These are phyloP conservation scores for Dentipellis sp. DNA, from an alignment of 768 basidiomycete species.

Conservation along the genomic window DNA sequence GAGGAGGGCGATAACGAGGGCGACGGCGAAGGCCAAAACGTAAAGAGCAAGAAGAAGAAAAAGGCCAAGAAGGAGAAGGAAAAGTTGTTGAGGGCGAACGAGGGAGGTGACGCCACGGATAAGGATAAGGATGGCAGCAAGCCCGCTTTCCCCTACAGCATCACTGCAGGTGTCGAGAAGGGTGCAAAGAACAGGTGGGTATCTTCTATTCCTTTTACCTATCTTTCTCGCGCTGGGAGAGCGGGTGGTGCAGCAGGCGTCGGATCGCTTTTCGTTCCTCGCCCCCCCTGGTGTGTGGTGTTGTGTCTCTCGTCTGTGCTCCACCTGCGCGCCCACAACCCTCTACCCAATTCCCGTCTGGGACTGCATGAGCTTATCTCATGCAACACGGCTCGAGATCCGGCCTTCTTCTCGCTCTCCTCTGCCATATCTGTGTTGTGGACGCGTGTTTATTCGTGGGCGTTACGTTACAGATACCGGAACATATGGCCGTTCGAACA, in stretches of 20 bases:
- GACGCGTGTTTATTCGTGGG: no score
- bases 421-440: neutral
- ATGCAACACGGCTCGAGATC: neutral
- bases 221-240: neutral
- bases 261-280: neutral
- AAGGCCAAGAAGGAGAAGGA: conserved; percentile 15
- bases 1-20: conserved; percentile 7
- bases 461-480: conserved; percentile 51
- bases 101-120: neutral
- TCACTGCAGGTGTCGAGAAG: conserved; percentile 92
- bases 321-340: no score
- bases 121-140: conserved; percentile 11
- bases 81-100: conserved; percentile 4
- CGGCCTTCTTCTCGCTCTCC: neutral
- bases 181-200: conserved; percentile 84
- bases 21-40: neutral
- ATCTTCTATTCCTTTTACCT: neutral
- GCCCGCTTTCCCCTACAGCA: conserved; percentile 70
- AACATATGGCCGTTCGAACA: conserved; percentile 99
- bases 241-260: neutral
- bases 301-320: neutral
- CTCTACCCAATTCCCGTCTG: no score
- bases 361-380: no score
- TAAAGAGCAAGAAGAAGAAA: conserved; percentile 9
- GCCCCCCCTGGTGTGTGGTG: neutral